These are phyloP conservation scores for Thymus quinquecostatus DNA, from an alignment of 257 asterid species.

Conservation along the genomic window DNA sequence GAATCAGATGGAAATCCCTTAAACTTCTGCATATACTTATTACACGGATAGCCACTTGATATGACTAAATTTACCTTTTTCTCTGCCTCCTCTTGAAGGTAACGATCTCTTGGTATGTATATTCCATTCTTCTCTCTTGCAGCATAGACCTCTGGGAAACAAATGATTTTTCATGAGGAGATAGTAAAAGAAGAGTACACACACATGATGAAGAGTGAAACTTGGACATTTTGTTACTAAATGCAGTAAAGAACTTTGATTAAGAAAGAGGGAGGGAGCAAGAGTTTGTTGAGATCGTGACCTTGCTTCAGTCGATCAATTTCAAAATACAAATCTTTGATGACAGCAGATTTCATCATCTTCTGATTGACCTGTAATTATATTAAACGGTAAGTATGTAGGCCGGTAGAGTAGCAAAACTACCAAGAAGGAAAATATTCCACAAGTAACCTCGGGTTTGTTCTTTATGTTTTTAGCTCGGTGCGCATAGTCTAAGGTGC, in stretches of 20 bases:
- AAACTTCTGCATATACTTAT: slow-evolving; percentile 13
- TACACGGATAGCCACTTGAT: slow-evolving; percentile 17
- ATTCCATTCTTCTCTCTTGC: slow-evolving; percentile 98
- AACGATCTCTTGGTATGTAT: slow-evolving; percentile 94
- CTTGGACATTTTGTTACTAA: slow-evolving; percentile 18
- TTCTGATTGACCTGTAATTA: slow-evolving; percentile 85
- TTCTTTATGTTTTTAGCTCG: slow-evolving; percentile 99
- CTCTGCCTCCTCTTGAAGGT: slow-evolving; percentile 99
- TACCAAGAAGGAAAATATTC: slow-evolving; percentile 10
- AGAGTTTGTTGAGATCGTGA: slow-evolving; percentile 24
- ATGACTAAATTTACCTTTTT: slow-evolving; percentile 62
- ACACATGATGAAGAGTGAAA: not conserved
- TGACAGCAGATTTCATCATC: slow-evolving; percentile 75
- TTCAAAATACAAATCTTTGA: slow-evolving; percentile 74
- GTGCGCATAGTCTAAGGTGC: slow-evolving; percentile 95
- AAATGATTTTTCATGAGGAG: slow-evolving; percentile 25
- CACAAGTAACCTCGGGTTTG: slow-evolving; percentile 80
- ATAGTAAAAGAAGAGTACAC: slow-evolving; percentile 4
- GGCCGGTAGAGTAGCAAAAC: slow-evolving; percentile 27
- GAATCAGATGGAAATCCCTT: slow-evolving; percentile 15
- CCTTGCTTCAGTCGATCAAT: slow-evolving; percentile 98
- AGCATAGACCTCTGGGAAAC: slow-evolving; percentile 87
- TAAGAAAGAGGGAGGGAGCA: not conserved
- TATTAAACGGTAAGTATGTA: slow-evolving; percentile 20
- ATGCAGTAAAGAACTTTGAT: slow-evolving; percentile 11